Conservation (phyloP, 495 filamentous ascomycete species). For the Podospora fimiseda region DNA sequence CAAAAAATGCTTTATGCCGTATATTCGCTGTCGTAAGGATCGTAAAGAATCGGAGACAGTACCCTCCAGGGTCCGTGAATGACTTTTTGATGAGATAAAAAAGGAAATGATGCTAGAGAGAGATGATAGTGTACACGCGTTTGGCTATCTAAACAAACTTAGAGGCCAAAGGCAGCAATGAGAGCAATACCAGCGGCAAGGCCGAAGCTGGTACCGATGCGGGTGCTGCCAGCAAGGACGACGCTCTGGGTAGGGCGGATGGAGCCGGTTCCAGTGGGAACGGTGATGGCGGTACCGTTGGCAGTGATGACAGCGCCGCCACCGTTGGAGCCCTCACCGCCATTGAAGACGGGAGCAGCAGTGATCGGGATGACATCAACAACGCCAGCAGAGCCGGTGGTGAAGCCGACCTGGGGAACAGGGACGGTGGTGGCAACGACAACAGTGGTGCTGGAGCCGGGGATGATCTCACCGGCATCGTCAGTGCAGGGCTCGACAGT, state of each 20-base stretch:
- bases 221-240: conserved; percentile 31
- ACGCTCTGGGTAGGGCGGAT: conserved; percentile 25
- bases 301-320: conserved; percentile 27
- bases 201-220: conserved; percentile 34
- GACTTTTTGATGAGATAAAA: conserved; percentile 1
- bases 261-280: conserved; percentile 27
- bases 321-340: conserved; percentile 31
- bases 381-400: conserved; percentile 42
- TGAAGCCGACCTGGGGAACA: conserved; percentile 70
- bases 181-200: conserved; percentile 26
- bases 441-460: conserved; percentile 48
- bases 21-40: conserved; percentile 13
- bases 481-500: conserved; percentile 49
- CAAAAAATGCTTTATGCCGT: conserved; percentile 9
- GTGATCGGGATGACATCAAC: conserved; percentile 43
- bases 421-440: conserved; percentile 54
- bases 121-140: not conserved
- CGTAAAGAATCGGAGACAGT: conserved; percentile 11
- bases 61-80: not conserved
- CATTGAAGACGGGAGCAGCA: conserved; percentile 34
- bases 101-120: not conserved
- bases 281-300: conserved; percentile 19
- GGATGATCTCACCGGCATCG: conserved; percentile 40
- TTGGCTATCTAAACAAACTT: conserved; percentile 9
- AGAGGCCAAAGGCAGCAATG: conserved; percentile 32